Base-by-base conservation (phyloP, 2,329 filamentous ascomycete species). In the Cucurbitaria berberidis region DNA sequence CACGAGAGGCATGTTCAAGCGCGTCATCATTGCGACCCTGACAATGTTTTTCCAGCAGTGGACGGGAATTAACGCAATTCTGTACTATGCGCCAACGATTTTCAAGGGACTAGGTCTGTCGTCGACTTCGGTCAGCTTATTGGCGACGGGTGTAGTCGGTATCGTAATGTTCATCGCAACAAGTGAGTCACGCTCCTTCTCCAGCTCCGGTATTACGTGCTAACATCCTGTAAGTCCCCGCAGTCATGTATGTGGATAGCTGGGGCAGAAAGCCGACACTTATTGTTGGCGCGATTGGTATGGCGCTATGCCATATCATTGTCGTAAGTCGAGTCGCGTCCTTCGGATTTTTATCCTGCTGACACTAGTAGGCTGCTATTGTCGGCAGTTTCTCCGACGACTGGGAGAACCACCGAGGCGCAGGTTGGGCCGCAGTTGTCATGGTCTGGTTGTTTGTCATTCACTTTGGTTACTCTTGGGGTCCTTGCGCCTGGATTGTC, bases 361-460 rank as follows among this genome's bases (percentile, higher is more conserved):
- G 13, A 41, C 19, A 3, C 3, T 22, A 9, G 21, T 16, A 41
- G 39, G 39, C 87, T 1, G 80, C 85, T 34, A 89, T 91, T 52
- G 81, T 88, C 4, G 89, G 86, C 30, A 84, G 80, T 57, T 85
- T 87, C 66, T 75, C 84, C n/a, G 68, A 84, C 57, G 74, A 80
- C 3, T 92, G 88, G 80, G 68, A 39, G 18, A 73, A 0, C 68
- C 78, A 68, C 74, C 0, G 68, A 77, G 0, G 80, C 90, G 53
- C 64, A 72, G 89, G 89, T 1, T 92, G 89, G 89, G 89, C 78
- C 4, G 83, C 87, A 0, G 87, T 84, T 5, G 79, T 72, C 46
- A 88, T 89, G 83, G 85, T 89, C 8, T 91, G 89, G 88, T 79
- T 92, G 0, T 91, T 89, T 59, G 85, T 90, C 24, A 78, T 90